phyloP scores from a whole-genome alignment of 371 early-diverging fungal species.

The Actinomucor elegans region DNA sequence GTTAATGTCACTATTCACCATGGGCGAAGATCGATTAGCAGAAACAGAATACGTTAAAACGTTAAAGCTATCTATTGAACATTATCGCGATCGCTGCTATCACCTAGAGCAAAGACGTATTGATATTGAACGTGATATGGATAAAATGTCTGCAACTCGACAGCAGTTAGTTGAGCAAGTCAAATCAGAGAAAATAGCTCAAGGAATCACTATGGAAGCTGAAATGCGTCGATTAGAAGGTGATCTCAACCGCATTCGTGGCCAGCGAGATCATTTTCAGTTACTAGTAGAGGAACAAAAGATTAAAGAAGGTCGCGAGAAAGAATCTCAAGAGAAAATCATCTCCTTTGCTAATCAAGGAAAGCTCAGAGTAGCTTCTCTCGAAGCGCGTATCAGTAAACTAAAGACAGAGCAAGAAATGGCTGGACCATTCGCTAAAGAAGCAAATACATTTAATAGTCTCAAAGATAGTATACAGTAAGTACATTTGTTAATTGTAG shows the following conservation, averaged over 20 bases:
- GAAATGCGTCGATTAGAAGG: constrained; percentile 71
- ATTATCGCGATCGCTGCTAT: constrained; percentile 32
- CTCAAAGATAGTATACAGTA: constrained; percentile 17
- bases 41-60: constrained; percentile 46
- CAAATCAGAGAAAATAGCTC: constrained; percentile 18
- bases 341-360: constrained; percentile 59
- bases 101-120: constrained; percentile 30
- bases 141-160: constrained; percentile 15
- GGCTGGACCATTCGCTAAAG: constrained; percentile 27
- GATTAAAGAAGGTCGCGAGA: constrained; percentile 64
- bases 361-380: constrained; percentile 46
- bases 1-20: constrained; percentile 33
- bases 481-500: too few relatives aligned
- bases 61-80: constrained; percentile 59
- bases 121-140: constrained; percentile 21
- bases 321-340: constrained; percentile 68
- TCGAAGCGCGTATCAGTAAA: constrained; percentile 57
- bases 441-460: constrained; percentile 10
- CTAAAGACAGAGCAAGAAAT: constrained; percentile 38
- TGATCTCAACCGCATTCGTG: constrained; percentile 77
- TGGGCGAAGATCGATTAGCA: constrained; percentile 56
- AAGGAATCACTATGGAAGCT: constrained; percentile 48
- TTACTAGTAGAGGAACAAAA: constrained; percentile 68
- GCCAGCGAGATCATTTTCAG: constrained; percentile 79
- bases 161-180: constrained; percentile 24